Evolutionary conservation across 371 early-diverging fungal species (phyloP), one percentile per base, ranked within the genome.

Genomic region (Mortierella sp.): DNA sequence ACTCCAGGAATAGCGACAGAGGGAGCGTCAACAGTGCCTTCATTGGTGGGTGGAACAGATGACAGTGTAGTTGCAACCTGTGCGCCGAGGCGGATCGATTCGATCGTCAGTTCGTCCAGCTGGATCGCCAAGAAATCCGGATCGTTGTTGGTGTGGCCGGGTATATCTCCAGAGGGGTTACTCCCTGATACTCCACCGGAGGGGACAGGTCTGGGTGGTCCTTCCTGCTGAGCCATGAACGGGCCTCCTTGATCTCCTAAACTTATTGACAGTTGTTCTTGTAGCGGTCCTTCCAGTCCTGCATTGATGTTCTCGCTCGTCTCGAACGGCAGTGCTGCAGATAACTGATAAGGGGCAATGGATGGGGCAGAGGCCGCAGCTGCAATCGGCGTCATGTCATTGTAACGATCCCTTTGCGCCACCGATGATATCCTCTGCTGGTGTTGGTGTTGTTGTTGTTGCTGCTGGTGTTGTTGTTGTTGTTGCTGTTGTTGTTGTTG

Each of bases 391-490:
- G 50, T 37, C 37, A 31, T 21, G 14, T 31, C 72, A 51, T 46
- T 37, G 51, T 31, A 34, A 28, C 26, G 34, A 51, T 37, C 40
- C 24, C 37, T 64, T 0, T 37, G 64, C 19, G 67, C 31, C 13
- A 24, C 37, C 6, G 74, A 13, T 6, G 64, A 37, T 24, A 37
- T 21, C 10, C 37, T 64, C 48, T 50, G 53, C 50, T 70, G 74
- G n/a, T 69, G 80, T 50, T 80, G 80, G 1, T 76, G 76, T 4
- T 77, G 75, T 19, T 74, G 71, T 40, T 81, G 77, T 19, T 81
- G 77, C 24, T 69, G 59, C 8, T 74, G 78, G 21, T 50, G 59
- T 44, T 77, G 76, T 4, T 34, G 75, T 46, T 83, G n/a, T n/a
- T n/a, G n/a, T n/a, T n/a, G n/a, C n/a, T 70, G 74, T 37, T 69